Evolutionary conservation across 352 stramenopile species (phyloP), one percentile per base, ranked within the genome.

Genomic region (Globisporangium recalcitrans): DNA sequence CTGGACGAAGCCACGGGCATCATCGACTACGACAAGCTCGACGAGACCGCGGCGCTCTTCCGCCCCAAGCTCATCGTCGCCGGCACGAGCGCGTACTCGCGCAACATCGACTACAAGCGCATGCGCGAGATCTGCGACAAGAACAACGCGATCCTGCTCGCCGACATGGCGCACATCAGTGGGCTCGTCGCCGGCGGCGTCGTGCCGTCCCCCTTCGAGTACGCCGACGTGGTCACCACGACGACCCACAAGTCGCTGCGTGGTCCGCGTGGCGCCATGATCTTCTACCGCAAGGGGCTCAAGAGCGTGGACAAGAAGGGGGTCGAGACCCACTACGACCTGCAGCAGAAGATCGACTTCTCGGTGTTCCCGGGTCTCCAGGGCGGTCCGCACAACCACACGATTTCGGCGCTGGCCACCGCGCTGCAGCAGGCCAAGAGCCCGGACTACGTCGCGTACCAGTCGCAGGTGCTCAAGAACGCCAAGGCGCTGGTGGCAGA

Each of bases 91-190:
- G 98, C 98, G 14, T 99, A 99, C 85, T 95, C 97, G 56, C 91
- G 97, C 62, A 82, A 98, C 64, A 98, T 99, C 71, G 97, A 99
- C 81, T 99, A 99, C 76, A 92, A 97, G 71, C 91, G 96, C 59
- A 99, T 99, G 83, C 93, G 94, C 49, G 77, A 98, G 68, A 97
- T 99, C 77, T 97, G 95, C 26, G 73, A 91, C 67, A 69, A 89
- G 70, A 70, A 98, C 65, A 96, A 97, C 53, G 96, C 97, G 6
- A 97, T 98, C 64, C 75, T 99, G 54, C 77, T 99, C 48, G 85
- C 96, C 8, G 98, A 99, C 74, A 99, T 99, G 97, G 97, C 98
- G 31, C 98, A 99, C 82, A 99, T 99, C 80, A 98, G 88, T 26
- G 98, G 98, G 42, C 85, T 99, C 24, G 95, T 99, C 42, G 91